A percentile compares a stretch with the other conserved stretches of the same genome.
phyloP scores from a whole-genome alignment of 2,329 filamentous ascomycete genomes.

The Aschersonia sp. region DNA sequence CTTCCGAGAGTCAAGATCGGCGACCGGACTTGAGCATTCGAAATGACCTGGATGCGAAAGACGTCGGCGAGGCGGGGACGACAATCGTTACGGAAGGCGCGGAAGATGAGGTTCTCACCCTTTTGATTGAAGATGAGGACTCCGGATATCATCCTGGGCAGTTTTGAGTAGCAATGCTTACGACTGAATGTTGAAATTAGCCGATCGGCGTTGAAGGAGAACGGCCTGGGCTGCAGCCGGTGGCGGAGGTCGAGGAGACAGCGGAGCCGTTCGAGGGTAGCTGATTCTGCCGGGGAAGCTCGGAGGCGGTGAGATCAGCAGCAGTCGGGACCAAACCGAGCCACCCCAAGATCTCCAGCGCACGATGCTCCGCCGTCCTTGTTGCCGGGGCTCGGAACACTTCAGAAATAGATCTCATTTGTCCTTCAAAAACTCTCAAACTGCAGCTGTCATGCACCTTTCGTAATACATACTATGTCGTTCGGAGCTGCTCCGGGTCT shows the following conservation, averaged over 20 bases:
- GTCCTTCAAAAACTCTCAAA: too few species aligned
- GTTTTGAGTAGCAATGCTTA: not conserved
- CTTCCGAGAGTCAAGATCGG: constrained; percentile 94
- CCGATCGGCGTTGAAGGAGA: too few species aligned
- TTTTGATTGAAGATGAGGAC: constrained; percentile 99
- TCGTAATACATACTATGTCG: not conserved
- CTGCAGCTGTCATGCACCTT: not conserved
- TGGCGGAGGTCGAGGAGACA: constrained; percentile 1
- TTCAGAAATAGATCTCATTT: too few species aligned
- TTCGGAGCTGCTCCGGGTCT: too few species aligned
- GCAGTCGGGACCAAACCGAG: not conserved
- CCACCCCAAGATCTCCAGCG: too few species aligned
- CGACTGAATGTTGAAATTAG: not conserved
- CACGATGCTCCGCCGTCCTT: too few species aligned
- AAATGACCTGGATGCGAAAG: constrained; percentile 99
- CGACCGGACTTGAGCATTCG: constrained; percentile 91
- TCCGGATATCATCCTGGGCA: constrained; percentile 72
- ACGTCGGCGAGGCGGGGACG: constrained; percentile 94
- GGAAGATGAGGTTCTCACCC: constrained; percentile 98
- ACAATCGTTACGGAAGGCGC: constrained; percentile 96
- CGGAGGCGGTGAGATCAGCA: constrained; percentile 3
- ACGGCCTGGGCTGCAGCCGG: too few species aligned
- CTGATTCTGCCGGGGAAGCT: constrained; percentile 4
- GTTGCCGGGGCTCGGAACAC: too few species aligned
- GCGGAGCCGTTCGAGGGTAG: not conserved